Conservation (phyloP, 2,329 filamentous ascomycete species). For the Fusarium sp. region DNA sequence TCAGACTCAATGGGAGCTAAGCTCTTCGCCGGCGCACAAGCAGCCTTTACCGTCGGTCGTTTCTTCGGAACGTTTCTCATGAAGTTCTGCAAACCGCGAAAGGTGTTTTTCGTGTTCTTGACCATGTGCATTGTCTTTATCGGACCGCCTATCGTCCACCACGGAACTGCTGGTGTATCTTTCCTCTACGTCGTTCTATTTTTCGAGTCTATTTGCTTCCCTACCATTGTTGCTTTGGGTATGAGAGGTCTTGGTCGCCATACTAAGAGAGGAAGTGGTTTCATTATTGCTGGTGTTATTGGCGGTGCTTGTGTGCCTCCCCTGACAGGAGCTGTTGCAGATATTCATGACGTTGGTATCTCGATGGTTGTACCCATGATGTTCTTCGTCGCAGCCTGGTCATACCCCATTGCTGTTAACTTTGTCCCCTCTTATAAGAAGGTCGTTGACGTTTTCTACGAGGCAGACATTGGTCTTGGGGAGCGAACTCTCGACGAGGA, state of each 20-base stretch:
- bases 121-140: slow-evolving; percentile 71
- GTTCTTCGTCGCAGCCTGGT: slow-evolving; percentile 66
- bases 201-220: slow-evolving; percentile 84
- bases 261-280: slow-evolving; percentile 79
- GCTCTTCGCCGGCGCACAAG: slow-evolving; percentile 79
- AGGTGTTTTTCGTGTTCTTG: slow-evolving; percentile 74
- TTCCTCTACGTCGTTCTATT: slow-evolving; percentile 78
- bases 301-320: slow-evolving; percentile 80
- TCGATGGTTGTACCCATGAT: slow-evolving; percentile 73
- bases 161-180: slow-evolving; percentile 58
- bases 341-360: slow-evolving; percentile 66
- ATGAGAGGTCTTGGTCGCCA: slow-evolving; percentile 80
- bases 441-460: slow-evolving; percentile 67
- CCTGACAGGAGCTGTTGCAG: slow-evolving; percentile 73
- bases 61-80: slow-evolving; percentile 75
- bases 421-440: slow-evolving; percentile 71
- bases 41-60: slow-evolving; percentile 75
- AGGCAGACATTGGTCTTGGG: slow-evolving; percentile 54
- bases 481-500: slow-evolving; percentile 43
- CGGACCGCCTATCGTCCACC: slow-evolving; percentile 57
- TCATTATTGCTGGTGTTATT: slow-evolving; percentile 72
- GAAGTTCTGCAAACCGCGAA: slow-evolving; percentile 71
- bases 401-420: slow-evolving; percentile 70
- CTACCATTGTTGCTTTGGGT: slow-evolving; percentile 80
- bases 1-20: slow-evolving; percentile 64